Evolutionary conservation across 2,329 filamentous ascomycete genomes (phyloP).

Genomic region (Clonostachys chloroleuca): DNA sequence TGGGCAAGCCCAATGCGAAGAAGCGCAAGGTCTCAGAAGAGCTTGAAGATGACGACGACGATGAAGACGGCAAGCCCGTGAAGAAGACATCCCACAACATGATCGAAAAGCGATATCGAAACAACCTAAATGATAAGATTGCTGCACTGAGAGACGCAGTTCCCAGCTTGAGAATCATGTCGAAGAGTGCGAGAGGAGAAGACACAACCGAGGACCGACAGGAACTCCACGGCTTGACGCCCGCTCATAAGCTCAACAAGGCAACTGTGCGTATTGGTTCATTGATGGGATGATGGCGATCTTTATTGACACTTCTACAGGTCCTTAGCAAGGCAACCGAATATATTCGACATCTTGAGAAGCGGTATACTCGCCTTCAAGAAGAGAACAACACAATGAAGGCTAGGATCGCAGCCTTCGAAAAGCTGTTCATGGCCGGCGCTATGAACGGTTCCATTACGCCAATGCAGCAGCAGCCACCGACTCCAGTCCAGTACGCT

Average conservation of each 20-base stretch:
- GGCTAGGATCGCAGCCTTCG: slow-evolving; percentile 68
- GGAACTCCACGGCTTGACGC: slow-evolving; percentile 69
- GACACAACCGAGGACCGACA: slow-evolving; percentile 72
- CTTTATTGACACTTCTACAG: slow-evolving; percentile 21
- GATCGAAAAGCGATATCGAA: slow-evolving; percentile 95
- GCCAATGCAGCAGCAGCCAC: slow-evolving; percentile 43
- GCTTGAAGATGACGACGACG: slow-evolving; percentile 43
- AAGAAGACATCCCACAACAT: slow-evolving; percentile 98
- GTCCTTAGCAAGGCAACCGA: slow-evolving; percentile 92
- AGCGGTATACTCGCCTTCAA: slow-evolving; percentile 75
- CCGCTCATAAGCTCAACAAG: slow-evolving; percentile 94
- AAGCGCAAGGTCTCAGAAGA: slow-evolving; percentile 69
- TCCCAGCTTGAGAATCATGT: slow-evolving; percentile 81
- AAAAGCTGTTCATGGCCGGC: slow-evolving; percentile 74
- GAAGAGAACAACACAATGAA: slow-evolving; percentile 82
- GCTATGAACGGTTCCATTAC: slow-evolving; percentile 62
- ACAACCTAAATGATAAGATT: slow-evolving; percentile 96
- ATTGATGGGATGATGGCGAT: background rate
- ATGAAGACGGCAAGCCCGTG: slow-evolving; percentile 47
- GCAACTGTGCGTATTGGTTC: slow-evolving; percentile 60
- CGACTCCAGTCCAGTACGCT: slow-evolving; percentile 46
- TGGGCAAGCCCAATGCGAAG: slow-evolving; percentile 41
- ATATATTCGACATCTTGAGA: slow-evolving; percentile 91
- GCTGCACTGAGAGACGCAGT: slow-evolving; percentile 88
- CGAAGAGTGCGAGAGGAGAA: slow-evolving; percentile 64